Evolutionary conservation across 1,284 basidiomycete species (phyloP).

Genomic region (Cryptococcus neoformans): DNA sequence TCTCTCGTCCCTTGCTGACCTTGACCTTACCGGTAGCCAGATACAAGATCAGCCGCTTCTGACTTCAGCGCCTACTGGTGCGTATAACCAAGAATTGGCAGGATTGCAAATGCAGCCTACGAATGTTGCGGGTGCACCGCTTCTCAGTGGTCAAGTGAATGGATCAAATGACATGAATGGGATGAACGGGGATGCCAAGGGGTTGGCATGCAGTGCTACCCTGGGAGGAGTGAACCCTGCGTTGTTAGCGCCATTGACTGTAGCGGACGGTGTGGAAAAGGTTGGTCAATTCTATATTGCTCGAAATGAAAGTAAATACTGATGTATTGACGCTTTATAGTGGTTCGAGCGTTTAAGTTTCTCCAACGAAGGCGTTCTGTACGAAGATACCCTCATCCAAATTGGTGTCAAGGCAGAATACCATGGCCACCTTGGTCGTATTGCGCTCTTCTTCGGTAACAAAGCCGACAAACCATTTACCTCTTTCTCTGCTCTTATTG

Average conservation of each 20-base stretch:
- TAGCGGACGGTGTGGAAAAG: constrained; percentile 70
- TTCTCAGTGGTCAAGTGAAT: not conserved
- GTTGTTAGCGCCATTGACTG: constrained; percentile 56
- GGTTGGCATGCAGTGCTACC: constrained; percentile 29
- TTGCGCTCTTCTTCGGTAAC: constrained; percentile 95
- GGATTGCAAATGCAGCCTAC: constrained; percentile 4
- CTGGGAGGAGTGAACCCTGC: constrained; percentile 42
- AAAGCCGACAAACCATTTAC: constrained; percentile 83
- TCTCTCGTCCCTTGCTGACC: constrained; percentile 65
- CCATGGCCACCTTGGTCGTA: constrained; percentile 77
- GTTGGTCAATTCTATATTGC: constrained; percentile 13
- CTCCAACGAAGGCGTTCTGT: constrained; percentile 81
- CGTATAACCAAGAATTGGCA: constrained; percentile 49
- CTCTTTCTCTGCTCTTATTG: constrained; percentile 81
- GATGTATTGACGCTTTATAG: constrained; percentile 11
- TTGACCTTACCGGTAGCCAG: constrained; percentile 62
- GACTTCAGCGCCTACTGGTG: constrained; percentile 4
- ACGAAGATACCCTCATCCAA: constrained; percentile 88
- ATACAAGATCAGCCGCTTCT: constrained; percentile 37
- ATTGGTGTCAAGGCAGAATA: constrained; percentile 96
- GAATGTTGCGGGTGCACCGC: not conserved
- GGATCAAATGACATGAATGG: not conserved
- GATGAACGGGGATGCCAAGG: constrained; percentile 1
- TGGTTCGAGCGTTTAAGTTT: constrained; percentile 87
- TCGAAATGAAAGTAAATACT: too few relatives aligned